Conservation (phyloP, 768 basidiomycete species). For the Russula lepida region DNA sequence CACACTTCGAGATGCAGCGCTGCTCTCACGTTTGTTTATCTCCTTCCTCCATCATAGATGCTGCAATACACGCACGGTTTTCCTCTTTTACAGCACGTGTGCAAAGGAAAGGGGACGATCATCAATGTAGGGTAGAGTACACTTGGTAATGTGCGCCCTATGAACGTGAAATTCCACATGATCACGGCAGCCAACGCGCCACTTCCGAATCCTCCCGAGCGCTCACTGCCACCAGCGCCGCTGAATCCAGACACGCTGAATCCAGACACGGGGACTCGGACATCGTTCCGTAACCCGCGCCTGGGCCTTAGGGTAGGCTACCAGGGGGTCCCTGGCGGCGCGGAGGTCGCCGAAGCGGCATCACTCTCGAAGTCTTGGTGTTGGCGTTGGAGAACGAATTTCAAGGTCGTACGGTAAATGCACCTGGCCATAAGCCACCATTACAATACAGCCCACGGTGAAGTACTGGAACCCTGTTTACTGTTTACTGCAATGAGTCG, state of each 20-base stretch:
- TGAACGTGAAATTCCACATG: no score
- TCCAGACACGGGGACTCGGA: not conserved
- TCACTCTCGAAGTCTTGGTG: not conserved
- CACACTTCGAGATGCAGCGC: not conserved
- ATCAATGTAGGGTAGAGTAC: not conserved
- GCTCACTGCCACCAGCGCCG: not conserved
- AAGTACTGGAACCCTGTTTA: no score
- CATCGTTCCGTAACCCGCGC: not conserved
- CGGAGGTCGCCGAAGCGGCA: not conserved
- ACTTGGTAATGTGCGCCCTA: not conserved
- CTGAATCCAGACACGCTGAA: not conserved
- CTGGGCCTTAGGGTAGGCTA: not conserved
- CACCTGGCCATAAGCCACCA: not conserved
- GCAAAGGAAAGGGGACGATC: not conserved
- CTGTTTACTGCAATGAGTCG: no score
- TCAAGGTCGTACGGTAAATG: not conserved
- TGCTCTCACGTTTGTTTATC: not conserved
- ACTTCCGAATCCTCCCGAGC: not conserved
- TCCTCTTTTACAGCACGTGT: not conserved
- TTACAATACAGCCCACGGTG: not conserved
- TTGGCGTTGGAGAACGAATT: not conserved
- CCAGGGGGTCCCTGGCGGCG: no score
- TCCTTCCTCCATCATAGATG: not conserved
- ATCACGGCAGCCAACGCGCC: no score
- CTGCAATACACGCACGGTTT: not conserved